Percentiles rank a stretch among this genome's conserved stretches.
These are phyloP conservation scores for Alternaria conjuncta DNA, from an alignment of 2,329 filamentous ascomycete genomes.

Conservation along the genomic window DNA sequence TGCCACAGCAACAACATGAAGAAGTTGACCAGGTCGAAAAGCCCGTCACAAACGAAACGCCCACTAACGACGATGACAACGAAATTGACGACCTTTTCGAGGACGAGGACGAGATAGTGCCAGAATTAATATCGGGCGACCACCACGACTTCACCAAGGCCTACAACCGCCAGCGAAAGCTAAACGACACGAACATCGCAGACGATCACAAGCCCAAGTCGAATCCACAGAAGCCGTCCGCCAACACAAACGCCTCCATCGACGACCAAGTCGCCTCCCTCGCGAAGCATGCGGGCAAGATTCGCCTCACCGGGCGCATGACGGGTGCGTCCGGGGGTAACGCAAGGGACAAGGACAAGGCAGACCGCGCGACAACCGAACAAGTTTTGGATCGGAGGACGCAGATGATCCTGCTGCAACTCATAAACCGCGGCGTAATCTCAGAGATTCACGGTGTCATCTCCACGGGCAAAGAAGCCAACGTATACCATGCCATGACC, in stretches of 20 bases:
- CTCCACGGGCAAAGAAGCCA: conserved; percentile 96
- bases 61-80: conserved; percentile 57
- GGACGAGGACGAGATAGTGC: conserved; percentile 60
- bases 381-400: conserved; percentile 94
- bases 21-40: conserved; percentile 11
- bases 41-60: conserved; percentile 34
- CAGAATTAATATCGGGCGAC: conserved; percentile 64
- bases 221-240: conserved; percentile 72
- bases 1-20: conserved; percentile 11
- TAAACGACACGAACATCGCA: conserved; percentile 62
- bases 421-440: conserved; percentile 90
- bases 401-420: conserved; percentile 92
- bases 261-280: conserved; percentile 90
- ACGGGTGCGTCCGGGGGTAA: conserved; percentile 58
- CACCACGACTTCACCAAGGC: conserved; percentile 78
- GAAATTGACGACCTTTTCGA: conserved; percentile 71
- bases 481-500: conserved; percentile 90
- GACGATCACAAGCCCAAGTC: conserved; percentile 68
- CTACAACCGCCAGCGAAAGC: conserved; percentile 82
- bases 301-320: conserved; percentile 72
- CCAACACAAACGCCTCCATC: conserved; percentile 79
- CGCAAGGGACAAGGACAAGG: conserved; percentile 75
- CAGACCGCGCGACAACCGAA: conserved; percentile 90
- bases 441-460: conserved; percentile 94
- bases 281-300: conserved; percentile 82